Base-by-base conservation (phyloP, 2,329 filamentous ascomycete species). In the Emergomyces orientalis region DNA sequence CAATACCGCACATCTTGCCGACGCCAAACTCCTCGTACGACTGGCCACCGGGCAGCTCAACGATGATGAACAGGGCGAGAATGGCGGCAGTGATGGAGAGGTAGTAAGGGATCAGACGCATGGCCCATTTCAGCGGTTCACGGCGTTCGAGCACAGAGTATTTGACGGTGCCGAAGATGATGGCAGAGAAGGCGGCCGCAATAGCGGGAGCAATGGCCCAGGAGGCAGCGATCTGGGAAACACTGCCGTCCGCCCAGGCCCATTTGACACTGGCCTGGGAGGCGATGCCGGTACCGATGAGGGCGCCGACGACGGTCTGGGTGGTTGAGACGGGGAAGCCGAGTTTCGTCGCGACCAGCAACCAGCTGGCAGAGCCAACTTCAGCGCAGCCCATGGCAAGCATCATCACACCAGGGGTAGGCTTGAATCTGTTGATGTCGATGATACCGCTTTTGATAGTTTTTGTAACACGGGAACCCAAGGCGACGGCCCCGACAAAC, bases 61-160 rank as follows among this genome's bases (percentile, higher is more conserved):
- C 73, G 56, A 88, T 79, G 63, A 89, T 83, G 64, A 88, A 82
- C 71, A 89, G 75, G 4, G 80, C 79, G 52, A 81, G 77, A 59
- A 82, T 75, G 22, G 74, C 79, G 52, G 74, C 79, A 0, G 81
- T 81, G 58, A 78, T 66, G 57, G 79, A 76, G 60, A 82, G 77
- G 69, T 81, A 83, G 69, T 78, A 71, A 3, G 81, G 79, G 41
- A 80, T 78, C 43, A 80, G 71, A 57, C 74, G 76, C 71, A 83
- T 75, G 2, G 76, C 80, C 75, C 78, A 79, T 61, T 79, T 78
- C 64, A 82, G 76, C 0, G 80, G 74, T 62, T 82, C 79, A 25
- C 71, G 68, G 62, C 80, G 79, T 66, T 81, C 75, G 41, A 82
- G 79, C 2, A 83, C 80, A 8, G 72, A 66, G 65, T 79, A 76